phyloP scores from a whole-genome alignment of 805 yeast genomes.

The Suhomyces sp. region DNA sequence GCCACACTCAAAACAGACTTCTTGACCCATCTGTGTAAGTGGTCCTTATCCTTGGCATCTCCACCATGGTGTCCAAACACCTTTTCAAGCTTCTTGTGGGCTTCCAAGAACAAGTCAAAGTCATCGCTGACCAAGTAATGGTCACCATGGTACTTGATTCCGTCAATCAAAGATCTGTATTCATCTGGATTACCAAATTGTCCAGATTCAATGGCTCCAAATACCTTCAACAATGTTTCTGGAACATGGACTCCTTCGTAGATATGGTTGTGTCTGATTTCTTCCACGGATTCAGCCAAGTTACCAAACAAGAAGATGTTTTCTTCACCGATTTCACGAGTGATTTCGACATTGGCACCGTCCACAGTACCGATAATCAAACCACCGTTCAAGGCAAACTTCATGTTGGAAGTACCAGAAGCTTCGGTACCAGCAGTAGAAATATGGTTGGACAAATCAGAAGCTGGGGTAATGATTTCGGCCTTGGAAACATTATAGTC shows the following conservation, averaged over 20 bases:
- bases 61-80: constrained; percentile 55
- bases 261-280: constrained; percentile 71
- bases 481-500: constrained; percentile 95
- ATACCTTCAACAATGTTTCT: constrained; percentile 58
- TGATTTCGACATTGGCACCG: constrained; percentile 94
- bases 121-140: constrained; percentile 86
- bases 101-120: constrained; percentile 80
- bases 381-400: constrained; percentile 92
- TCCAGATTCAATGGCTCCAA: constrained; percentile 65
- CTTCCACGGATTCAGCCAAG: constrained; percentile 86
- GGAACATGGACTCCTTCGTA: constrained; percentile 62
- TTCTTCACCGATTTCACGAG: constrained; percentile 91
- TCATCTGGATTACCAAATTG: constrained; percentile 69
- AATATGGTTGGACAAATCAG: constrained; percentile 89
- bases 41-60: constrained; percentile 47
- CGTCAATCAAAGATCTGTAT: constrained; percentile 65
- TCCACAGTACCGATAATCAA: constrained; percentile 93
- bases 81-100: constrained; percentile 73
- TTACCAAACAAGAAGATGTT: constrained; percentile 91
- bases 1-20: constrained; percentile 80
- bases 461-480: constrained; percentile 84
- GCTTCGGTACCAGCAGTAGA: constrained; percentile 98
- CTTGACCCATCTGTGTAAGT: constrained; percentile 66
- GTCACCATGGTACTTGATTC: constrained; percentile 74
- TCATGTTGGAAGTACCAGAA: constrained; percentile 94